Conservation (phyloP, 805 yeast genomes). For the Metschnikowia kunwiensis region DNA sequence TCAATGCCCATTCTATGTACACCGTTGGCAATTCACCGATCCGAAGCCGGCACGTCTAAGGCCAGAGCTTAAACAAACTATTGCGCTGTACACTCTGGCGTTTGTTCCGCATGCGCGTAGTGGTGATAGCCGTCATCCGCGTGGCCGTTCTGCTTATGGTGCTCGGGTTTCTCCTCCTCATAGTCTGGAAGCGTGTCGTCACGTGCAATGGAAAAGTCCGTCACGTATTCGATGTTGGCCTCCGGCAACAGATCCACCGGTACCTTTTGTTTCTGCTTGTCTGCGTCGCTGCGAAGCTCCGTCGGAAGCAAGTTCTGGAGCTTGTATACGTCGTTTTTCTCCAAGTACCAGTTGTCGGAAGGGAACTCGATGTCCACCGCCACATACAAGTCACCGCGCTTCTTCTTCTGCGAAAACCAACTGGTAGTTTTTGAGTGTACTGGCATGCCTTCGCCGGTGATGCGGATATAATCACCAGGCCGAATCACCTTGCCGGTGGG, state of each 20-base stretch:
- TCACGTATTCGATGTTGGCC: conserved; percentile 37
- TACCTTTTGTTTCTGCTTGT: conserved; percentile 24
- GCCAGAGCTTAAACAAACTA: no score
- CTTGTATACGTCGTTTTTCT: conserved; percentile 58
- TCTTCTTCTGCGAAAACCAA: conserved; percentile 22
- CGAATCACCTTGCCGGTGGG: conserved; percentile 78
- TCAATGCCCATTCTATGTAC: not conserved
- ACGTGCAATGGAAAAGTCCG: conserved; percentile 31
- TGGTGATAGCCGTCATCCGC: conserved; percentile 13
- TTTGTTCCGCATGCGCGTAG: conserved; percentile 23
- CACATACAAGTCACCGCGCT: conserved; percentile 68
- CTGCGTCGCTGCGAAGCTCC: conserved; percentile 20
- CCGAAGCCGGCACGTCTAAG: no score
- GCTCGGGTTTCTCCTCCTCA: conserved; percentile 6
- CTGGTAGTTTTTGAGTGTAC: conserved; percentile 26
- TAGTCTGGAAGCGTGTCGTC: conserved; percentile 31
- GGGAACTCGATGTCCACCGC: conserved; percentile 78
- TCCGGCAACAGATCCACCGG: conserved; percentile 29
- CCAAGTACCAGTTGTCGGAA: conserved; percentile 77
- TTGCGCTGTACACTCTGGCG: conserved; percentile 35
- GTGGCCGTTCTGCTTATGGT: conserved; percentile 5
- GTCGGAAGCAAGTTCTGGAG: conserved; percentile 55
- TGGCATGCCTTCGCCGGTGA: conserved; percentile 86
- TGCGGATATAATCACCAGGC: conserved; percentile 67
- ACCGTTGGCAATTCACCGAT: no score